phyloP scores from a whole-genome alignment of 2,329 filamentous ascomycete species.

The Dichotomopilus funicola region DNA sequence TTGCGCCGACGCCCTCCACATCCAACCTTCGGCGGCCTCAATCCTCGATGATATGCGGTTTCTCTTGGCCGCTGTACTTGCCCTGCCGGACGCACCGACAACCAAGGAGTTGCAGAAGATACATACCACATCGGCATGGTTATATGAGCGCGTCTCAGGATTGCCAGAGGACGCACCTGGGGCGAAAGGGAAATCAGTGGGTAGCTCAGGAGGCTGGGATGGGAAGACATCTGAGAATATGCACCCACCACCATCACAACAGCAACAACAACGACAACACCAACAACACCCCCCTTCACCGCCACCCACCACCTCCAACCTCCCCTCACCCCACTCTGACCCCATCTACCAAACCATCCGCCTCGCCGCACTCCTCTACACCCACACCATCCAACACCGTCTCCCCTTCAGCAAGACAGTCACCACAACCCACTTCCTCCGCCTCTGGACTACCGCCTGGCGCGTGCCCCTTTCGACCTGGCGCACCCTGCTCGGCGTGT shows the following conservation, averaged over 20 bases:
- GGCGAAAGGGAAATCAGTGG: too few species aligned
- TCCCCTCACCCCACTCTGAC: conserved; percentile 29
- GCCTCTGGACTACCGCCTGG: conserved; percentile 44
- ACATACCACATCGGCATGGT: conserved; percentile 33
- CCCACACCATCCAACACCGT: conserved; percentile 38
- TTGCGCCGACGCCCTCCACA: conserved; percentile 35
- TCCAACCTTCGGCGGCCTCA: conserved; percentile 41
- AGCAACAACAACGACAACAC: neutral
- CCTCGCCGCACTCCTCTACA: conserved; percentile 42
- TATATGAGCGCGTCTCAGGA: conserved; percentile 33
- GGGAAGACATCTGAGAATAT: neutral
- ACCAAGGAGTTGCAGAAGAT: conserved; percentile 35
- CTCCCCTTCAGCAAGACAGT: conserved; percentile 38
- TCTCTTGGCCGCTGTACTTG: conserved; percentile 38
- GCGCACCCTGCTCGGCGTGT: conserved; percentile 43
- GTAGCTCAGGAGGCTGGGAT: too few species aligned
- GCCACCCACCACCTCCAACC: neutral
- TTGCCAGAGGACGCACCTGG: conserved; percentile 4
- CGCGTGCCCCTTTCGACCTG: conserved; percentile 39
- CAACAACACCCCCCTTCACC: neutral
- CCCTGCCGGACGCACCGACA: conserved; percentile 32
- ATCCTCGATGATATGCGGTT: conserved; percentile 48
- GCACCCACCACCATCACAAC: neutral
- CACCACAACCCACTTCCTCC: conserved; percentile 33
- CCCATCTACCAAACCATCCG: conserved; percentile 43